A percentile compares a stretch with the other conserved stretches of the same genome.
Conservation (phyloP, 805 yeast species). For the Vanderwaltozyma yarrowii region DNA sequence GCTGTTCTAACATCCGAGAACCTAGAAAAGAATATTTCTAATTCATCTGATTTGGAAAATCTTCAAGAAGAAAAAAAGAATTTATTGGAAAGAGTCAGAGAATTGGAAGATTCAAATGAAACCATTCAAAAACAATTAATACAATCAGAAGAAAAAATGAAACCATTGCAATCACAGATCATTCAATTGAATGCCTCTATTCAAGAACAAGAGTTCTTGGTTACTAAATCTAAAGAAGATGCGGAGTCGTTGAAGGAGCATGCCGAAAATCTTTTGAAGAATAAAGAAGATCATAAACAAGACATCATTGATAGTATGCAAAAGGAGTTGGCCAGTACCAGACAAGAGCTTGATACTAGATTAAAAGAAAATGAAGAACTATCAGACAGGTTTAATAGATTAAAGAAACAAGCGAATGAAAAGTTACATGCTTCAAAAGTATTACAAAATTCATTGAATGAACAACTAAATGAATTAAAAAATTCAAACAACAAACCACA, state of each 20-base stretch:
- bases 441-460: slow-evolving; percentile 32
- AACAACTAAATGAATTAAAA: slow-evolving; percentile 26
- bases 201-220: neutral
- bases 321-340: neutral
- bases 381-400: slow-evolving; percentile 24
- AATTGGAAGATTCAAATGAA: no score
- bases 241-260: neutral
- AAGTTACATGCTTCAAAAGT: slow-evolving; percentile 23
- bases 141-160: neutral
- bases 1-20: no score
- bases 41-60: no score
- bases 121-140: no score
- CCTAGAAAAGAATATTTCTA: no score
- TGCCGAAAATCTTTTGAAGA: neutral
- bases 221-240: neutral
- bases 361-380: slow-evolving; percentile 26
- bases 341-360: slow-evolving; percentile 4
- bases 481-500: slow-evolving; percentile 19
- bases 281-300: neutral
- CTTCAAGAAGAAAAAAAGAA: no score
- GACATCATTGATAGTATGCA: neutral
- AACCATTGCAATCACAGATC: neutral
- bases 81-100: no score
- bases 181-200: neutral
- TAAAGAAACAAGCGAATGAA: slow-evolving; percentile 30